A percentile compares a stretch with the other conserved stretches of the same genome.
phyloP scores from a whole-genome alignment of 2,329 filamentous ascomycete genomes.

The Simplicillium aogashimaense region DNA sequence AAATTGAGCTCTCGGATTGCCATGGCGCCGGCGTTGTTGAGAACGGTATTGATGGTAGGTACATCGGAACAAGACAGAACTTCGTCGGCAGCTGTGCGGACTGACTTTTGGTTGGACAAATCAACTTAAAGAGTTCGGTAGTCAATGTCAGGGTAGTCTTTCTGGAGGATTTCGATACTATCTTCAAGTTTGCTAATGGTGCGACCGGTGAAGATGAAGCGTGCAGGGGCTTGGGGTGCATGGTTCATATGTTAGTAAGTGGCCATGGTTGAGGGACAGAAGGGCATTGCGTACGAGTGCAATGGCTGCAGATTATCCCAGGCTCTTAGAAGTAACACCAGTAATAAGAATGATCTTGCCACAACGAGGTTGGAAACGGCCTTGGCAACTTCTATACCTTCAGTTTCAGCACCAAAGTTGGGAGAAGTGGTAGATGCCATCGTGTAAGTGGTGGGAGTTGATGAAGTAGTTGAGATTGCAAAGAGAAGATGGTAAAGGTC shows the following conservation, averaged over 20 bases:
- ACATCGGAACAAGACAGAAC: conserved; percentile 18
- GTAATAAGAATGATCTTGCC: conserved; percentile 25
- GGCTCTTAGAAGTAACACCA: conserved; percentile 21
- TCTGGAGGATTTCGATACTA: conserved; percentile 22
- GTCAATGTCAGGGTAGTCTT: conserved; percentile 19
- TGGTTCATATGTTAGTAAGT: too few relatives aligned
- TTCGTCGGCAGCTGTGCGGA: conserved; percentile 24
- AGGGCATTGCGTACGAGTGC: conserved; percentile 7
- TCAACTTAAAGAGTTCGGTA: conserved; percentile 23
- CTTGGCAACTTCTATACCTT: conserved; percentile 7
- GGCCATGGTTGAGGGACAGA: too few relatives aligned
- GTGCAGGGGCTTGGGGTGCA: conserved; percentile 16
- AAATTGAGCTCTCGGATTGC: conserved; percentile 17
- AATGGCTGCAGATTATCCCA: conserved; percentile 25
- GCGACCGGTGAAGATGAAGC: conserved; percentile 31
- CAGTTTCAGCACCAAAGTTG: too few relatives aligned
- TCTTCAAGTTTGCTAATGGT: conserved; percentile 23
- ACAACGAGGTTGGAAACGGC: conserved; percentile 13
- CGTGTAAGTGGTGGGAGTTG: too few relatives aligned
- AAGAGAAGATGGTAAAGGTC: too few relatives aligned
- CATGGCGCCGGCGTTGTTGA: conserved; percentile 31
- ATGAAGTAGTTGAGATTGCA: too few relatives aligned
- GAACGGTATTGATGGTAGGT: conserved; percentile 22
- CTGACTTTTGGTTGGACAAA: conserved; percentile 24
- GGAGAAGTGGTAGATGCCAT: too few relatives aligned